Conservation (phyloP, 768 basidiomycete genomes). For the Erythrobasidium yunnanense region DNA sequence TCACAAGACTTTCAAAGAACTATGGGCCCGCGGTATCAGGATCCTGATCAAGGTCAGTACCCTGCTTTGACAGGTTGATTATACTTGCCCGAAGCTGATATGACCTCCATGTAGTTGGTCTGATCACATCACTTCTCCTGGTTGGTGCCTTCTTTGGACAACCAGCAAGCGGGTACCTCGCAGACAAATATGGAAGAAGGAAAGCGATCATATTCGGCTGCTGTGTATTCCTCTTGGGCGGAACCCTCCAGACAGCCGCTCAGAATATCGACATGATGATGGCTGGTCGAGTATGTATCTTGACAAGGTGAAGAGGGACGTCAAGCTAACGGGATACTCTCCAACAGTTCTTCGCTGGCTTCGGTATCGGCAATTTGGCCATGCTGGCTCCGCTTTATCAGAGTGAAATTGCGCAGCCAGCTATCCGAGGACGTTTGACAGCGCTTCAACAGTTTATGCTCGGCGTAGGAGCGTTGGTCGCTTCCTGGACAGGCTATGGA, state of each 20-base stretch:
- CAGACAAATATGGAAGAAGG: neutral
- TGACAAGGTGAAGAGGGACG: neutral
- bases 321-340: neutral
- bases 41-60: neutral
- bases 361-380: neutral
- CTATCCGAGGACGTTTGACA: neutral
- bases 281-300: neutral
- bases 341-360: neutral
- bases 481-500: neutral
- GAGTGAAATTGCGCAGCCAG: neutral
- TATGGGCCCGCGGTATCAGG: neutral
- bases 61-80: neutral
- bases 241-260: neutral
- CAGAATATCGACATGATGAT: neutral
- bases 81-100: too few relatives aligned
- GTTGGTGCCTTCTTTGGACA: neutral
- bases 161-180: neutral
- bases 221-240: neutral
- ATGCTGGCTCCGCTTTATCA: neutral
- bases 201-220: neutral
- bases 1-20: neutral
- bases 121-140: too few relatives aligned
- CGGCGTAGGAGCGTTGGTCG: neutral
- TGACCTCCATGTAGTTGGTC: too few relatives aligned
- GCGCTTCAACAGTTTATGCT: neutral